Evolutionary conservation across 148 eudicot species (phyloP).

Genomic region (Talinum fruticosum): DNA sequence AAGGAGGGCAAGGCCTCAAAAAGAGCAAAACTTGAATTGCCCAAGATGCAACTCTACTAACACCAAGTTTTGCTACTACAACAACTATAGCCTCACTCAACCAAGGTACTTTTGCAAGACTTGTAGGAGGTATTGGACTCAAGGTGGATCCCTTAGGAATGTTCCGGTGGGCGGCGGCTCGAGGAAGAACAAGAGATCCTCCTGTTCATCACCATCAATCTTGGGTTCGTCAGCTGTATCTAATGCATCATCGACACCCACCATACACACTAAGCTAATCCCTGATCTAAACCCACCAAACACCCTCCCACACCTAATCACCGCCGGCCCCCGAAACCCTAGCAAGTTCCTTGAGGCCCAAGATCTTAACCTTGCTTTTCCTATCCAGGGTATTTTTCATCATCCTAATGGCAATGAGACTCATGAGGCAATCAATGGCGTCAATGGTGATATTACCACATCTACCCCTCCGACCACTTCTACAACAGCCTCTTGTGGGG

Average conservation of each 20-base stretch:
- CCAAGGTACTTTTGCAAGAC: constrained; percentile 83
- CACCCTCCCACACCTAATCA: constrained; percentile 29
- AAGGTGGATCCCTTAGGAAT: constrained; percentile 72
- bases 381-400: constrained; percentile 37
- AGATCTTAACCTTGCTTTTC: constrained; percentile 60
- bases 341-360: constrained; percentile 40
- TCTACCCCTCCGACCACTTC: constrained; percentile 21
- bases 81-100: constrained; percentile 77
- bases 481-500: neutral
- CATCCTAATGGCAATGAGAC: constrained; percentile 8
- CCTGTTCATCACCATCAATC: constrained; percentile 21
- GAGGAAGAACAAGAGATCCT: constrained; percentile 66
- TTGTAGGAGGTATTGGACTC: constrained; percentile 86
- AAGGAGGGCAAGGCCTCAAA: constrained; percentile 58
- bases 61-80: constrained; percentile 86
- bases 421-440: neutral
- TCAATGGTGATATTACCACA: neutral
- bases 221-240: constrained; percentile 14
- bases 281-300: constrained; percentile 58
- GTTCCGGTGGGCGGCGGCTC: constrained; percentile 86
- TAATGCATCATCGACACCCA: neutral
- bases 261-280: constrained; percentile 11
- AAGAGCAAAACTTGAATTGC: constrained; percentile 61
- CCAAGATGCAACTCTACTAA: constrained; percentile 75
- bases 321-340: constrained; percentile 48